These are phyloP conservation scores for Mycena albidolilacea DNA, from an alignment of 768 basidiomycete genomes.

Conservation along the genomic window DNA sequence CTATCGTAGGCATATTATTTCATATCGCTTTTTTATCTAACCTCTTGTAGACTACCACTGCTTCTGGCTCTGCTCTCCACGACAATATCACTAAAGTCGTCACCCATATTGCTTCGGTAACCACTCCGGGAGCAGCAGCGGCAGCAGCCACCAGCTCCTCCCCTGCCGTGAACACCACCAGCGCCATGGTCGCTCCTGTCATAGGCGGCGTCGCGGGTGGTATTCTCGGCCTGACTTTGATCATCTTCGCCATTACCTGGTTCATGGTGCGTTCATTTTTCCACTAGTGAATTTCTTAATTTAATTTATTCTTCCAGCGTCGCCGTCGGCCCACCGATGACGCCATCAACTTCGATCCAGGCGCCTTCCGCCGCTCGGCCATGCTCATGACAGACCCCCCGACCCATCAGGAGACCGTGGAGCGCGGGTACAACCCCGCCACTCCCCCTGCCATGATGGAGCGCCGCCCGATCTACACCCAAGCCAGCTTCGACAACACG, in stretches of 20 bases:
- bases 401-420: slow-evolving; percentile 55
- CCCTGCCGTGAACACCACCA: slow-evolving; percentile 2
- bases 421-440: slow-evolving; percentile 64
- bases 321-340: slow-evolving; percentile 55
- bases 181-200: slow-evolving; percentile 41
- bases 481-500: slow-evolving; percentile 44
- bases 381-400: slow-evolving; percentile 70
- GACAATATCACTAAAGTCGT: slow-evolving; percentile 25
- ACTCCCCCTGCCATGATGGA: slow-evolving; percentile 76
- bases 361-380: slow-evolving; percentile 77
- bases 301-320: slow-evolving; percentile 50
- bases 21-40: neutral
- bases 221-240: slow-evolving; percentile 57
- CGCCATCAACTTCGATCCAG: slow-evolving; percentile 65
- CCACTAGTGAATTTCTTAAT: slow-evolving; percentile 2
- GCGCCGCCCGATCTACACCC: slow-evolving; percentile 47
- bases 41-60: slow-evolving; percentile 28
- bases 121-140: neutral
- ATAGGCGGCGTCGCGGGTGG: slow-evolving; percentile 64
- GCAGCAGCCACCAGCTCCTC: neutral
- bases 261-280: slow-evolving; percentile 56
- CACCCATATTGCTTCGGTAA: slow-evolving; percentile 24
- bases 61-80: slow-evolving; percentile 30
- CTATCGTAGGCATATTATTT: neutral
- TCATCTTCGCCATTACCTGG: slow-evolving; percentile 61